Percentiles rank a stretch among this genome's conserved stretches.
These are phyloP conservation scores for Groenewaldozyma tartarivorans DNA, from an alignment of 805 yeast genomes.

Conservation along the genomic window DNA sequence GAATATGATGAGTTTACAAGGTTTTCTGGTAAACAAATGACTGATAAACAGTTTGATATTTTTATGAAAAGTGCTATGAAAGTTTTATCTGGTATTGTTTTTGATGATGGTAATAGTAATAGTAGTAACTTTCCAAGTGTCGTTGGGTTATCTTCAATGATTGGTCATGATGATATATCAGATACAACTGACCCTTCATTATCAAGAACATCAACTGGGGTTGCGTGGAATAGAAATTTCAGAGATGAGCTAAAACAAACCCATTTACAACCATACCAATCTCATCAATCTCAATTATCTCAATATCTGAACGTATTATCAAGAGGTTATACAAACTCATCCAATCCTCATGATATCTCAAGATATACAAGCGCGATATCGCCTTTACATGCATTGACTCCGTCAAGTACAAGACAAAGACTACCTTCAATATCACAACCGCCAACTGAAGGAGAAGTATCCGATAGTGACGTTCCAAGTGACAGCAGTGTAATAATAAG, in stretches of 20 bases:
- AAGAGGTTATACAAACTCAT: too few relatives aligned
- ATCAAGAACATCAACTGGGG: not conserved
- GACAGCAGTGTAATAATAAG: constrained; percentile 9
- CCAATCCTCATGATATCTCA: too few relatives aligned
- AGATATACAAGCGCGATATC: constrained; percentile 2
- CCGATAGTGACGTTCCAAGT: constrained; percentile 1
- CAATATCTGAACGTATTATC: not conserved
- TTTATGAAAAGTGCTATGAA: constrained; percentile 38
- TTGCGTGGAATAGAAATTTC: not conserved
- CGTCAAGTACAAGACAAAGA: constrained; percentile 1
- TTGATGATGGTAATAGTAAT: not conserved
- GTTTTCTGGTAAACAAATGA: constrained; percentile 54
- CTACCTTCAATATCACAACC: not conserved
- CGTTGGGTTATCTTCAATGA: not conserved
- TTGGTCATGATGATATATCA: not conserved
- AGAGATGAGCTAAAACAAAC: not conserved
- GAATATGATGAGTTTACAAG: constrained; percentile 56
- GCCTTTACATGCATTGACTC: constrained; percentile 4
- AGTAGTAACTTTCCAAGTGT: constrained; percentile 4
- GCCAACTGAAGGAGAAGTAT: not conserved
- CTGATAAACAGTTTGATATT: constrained; percentile 47
- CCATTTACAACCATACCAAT: not conserved
- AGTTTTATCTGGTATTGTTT: constrained; percentile 12
- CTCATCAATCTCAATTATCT: not conserved
- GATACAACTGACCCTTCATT: not conserved